These are phyloP conservation scores for Pneumocystis oryctolagi DNA, from an alignment of 1,139 yeast genomes.

Conservation along the genomic window DNA sequence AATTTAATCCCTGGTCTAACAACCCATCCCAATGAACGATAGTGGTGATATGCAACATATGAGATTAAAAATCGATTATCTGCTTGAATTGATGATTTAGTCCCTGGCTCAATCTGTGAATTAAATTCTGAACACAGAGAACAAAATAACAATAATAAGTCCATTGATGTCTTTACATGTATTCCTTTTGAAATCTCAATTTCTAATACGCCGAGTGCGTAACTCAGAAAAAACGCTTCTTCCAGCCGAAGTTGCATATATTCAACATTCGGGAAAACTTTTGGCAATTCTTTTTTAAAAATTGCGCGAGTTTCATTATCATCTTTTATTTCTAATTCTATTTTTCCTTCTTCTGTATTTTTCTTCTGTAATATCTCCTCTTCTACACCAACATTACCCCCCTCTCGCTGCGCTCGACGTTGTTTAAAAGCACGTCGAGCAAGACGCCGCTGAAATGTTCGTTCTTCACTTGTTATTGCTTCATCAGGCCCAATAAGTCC, in stretches of 20 bases:
- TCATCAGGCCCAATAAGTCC: conserved; percentile 27
- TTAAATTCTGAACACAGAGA: conserved; percentile 11
- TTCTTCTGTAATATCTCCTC: background rate
- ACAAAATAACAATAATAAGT: conserved; percentile 13
- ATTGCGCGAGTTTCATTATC: conserved; percentile 17
- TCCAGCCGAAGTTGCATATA: conserved; percentile 56
- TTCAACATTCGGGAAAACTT: conserved; percentile 39
- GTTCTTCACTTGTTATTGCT: conserved; percentile 47
- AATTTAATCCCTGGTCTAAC: conserved; percentile 82
- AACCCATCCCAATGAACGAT: conserved; percentile 87
- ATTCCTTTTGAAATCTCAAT: conserved; percentile 15
- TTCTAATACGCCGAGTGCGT: conserved; percentile 35
- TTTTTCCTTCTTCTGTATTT: background rate
- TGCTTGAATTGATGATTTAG: conserved; percentile 16
- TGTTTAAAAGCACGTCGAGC: conserved; percentile 60
- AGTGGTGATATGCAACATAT: conserved; percentile 74
- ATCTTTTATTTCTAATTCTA: conserved; percentile 11
- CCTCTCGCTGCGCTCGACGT: conserved; percentile 30
- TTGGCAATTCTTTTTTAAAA: conserved; percentile 18
- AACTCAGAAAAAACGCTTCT: conserved; percentile 56
- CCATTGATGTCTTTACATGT: conserved; percentile 3
- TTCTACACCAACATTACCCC: conserved; percentile 3
- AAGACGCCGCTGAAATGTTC: conserved; percentile 56
- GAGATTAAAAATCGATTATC: conserved; percentile 34
- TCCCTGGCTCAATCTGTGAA: conserved; percentile 11